A percentile compares a stretch with the other conserved stretches of the same genome.
Conservation (phyloP, 352 stramenopile genomes). For the Albugo laibachii region DNA sequence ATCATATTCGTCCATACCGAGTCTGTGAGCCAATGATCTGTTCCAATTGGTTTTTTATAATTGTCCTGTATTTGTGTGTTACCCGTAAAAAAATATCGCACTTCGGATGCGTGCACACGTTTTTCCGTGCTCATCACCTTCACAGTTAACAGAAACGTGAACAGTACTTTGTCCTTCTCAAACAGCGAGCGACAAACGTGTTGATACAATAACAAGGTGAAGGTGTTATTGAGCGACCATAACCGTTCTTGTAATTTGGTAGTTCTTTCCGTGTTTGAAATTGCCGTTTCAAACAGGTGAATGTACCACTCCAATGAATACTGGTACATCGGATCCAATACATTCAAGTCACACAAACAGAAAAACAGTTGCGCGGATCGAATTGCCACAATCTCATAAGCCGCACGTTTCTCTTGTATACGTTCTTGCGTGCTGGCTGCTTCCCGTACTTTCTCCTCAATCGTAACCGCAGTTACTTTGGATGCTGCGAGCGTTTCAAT, state of each 20-base stretch:
- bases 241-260: constrained; percentile 64
- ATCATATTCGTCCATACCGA: constrained; percentile 82
- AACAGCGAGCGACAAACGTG: constrained; percentile 94
- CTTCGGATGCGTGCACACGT: constrained; percentile 49
- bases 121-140: constrained; percentile 81
- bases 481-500: constrained; percentile 87
- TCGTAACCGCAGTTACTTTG: constrained; percentile 87
- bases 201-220: constrained; percentile 87
- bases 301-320: constrained; percentile 94
- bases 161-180: constrained; percentile 92
- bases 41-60: constrained; percentile 39
- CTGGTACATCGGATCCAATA: constrained; percentile 94
- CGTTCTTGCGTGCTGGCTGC: constrained; percentile 82
- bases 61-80: constrained; percentile 81
- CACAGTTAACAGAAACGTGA: constrained; percentile 85
- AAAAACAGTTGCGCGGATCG: constrained; percentile 88
- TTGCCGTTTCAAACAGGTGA: constrained; percentile 85
- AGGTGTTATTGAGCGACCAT: constrained; percentile 83
- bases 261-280: constrained; percentile 65
- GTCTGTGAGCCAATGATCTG: constrained; percentile 60
- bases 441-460: constrained; percentile 87
- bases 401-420: constrained; percentile 83
- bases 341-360: constrained; percentile 81
- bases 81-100: constrained; percentile 86
- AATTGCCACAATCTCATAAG: constrained; percentile 84